Evolutionary conservation across 495 filamentous ascomycete genomes (phyloP).

Genomic region (Neurospora intermedia): DNA sequence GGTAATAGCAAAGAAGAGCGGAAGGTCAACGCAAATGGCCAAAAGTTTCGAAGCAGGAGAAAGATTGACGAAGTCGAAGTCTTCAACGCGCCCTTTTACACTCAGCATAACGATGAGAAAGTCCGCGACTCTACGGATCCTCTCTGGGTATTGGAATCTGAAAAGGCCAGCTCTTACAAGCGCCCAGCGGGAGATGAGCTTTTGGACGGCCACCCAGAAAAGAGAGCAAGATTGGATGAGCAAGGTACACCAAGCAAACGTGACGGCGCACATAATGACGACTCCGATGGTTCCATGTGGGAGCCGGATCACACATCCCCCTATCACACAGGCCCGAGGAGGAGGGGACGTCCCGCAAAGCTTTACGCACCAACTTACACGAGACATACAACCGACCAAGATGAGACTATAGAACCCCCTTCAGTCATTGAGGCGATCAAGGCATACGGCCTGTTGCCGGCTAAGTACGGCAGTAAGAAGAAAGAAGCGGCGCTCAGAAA

Average conservation of each 20-base stretch:
- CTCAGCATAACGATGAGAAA: conserved; percentile 7
- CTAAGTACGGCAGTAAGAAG: conserved; percentile 2
- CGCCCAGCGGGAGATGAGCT: conserved; percentile 5
- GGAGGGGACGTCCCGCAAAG: not conserved
- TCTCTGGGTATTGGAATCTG: conserved; percentile 9
- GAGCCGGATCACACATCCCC: not conserved
- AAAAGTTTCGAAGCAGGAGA: conserved; percentile 21
- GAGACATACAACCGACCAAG: not conserved
- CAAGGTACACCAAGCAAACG: not conserved
- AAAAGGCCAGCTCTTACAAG: conserved; percentile 7
- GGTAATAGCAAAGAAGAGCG: conserved; percentile 3
- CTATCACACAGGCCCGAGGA: not conserved
- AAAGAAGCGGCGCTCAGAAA: conserved; percentile 9
- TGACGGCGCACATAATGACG: not conserved
- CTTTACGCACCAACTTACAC: not conserved
- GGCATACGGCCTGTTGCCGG: conserved; percentile 18
- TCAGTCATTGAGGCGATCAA: conserved; percentile 22
- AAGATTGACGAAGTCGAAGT: conserved; percentile 24
- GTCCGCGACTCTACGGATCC: conserved; percentile 7
- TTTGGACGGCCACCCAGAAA: conserved; percentile 3
- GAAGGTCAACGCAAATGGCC: conserved; percentile 17
- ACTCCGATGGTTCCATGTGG: not conserved
- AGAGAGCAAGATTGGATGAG: conserved; percentile 5
- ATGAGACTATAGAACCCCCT: conserved; percentile 6
- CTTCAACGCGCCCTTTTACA: conserved; percentile 28